These are phyloP conservation scores for Leucoagaricus sp. DNA, from an alignment of 1,284 basidiomycete species.

Conservation along the genomic window DNA sequence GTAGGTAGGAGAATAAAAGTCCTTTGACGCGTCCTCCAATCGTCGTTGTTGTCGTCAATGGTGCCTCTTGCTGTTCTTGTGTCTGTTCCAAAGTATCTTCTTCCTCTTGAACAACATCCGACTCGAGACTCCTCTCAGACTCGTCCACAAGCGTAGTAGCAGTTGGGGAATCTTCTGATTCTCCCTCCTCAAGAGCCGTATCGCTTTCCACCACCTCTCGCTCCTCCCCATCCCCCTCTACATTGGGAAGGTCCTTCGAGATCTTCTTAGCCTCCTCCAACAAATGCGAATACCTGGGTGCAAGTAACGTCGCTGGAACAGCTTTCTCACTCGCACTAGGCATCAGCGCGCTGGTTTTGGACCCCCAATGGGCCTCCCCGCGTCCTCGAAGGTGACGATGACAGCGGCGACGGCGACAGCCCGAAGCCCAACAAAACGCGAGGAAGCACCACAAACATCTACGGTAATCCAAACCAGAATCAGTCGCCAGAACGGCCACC, in stretches of 20 bases:
- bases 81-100: not conserved
- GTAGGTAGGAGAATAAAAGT: slow-evolving; percentile 63
- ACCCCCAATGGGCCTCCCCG: slow-evolving; percentile 31
- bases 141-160: slow-evolving; percentile 6
- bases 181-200: not conserved
- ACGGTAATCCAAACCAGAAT: slow-evolving; percentile 5
- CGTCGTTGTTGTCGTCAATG: slow-evolving; percentile 21
- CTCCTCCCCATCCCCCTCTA: not conserved
- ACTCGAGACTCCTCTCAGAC: not conserved
- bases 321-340: slow-evolving; percentile 16
- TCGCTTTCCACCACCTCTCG: not conserved
- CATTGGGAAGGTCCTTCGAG: slow-evolving; percentile 18
- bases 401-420: not conserved
- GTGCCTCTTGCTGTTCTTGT: slow-evolving; percentile 2
- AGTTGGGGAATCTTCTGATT: not conserved
- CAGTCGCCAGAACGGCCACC: slow-evolving; percentile 6
- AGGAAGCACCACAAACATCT: not conserved
- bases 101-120: not conserved
- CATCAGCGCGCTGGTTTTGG: slow-evolving; percentile 41
- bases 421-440: slow-evolving; percentile 11
- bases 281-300: slow-evolving; percentile 58
- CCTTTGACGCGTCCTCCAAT: slow-evolving; percentile 47
- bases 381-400: slow-evolving; percentile 10
- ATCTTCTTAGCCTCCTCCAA: slow-evolving; percentile 51
- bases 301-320: slow-evolving; percentile 42